Percentiles rank a stretch among this genome's conserved stretches.
These are phyloP conservation scores for Barbarea vulgaris DNA, from an alignment of 345 rosid genomes.

Conservation along the genomic window DNA sequence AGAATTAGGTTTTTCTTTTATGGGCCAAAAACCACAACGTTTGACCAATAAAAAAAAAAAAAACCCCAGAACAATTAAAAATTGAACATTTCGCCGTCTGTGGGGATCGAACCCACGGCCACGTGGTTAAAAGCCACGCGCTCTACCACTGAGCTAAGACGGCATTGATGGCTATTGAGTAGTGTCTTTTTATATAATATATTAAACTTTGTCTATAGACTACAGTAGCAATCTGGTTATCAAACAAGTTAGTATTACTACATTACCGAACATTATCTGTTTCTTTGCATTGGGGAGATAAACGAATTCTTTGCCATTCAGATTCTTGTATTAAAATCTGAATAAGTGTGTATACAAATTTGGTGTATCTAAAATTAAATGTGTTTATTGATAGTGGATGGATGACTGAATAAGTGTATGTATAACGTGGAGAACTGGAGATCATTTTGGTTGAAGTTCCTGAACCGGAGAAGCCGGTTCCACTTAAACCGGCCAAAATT, in stretches of 20 bases:
- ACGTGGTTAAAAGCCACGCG: slow-evolving; percentile 86
- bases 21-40: neutral
- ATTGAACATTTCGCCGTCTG: slow-evolving; percentile 46
- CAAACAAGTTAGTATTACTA: neutral
- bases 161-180: slow-evolving; percentile 43
- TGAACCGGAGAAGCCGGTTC: neutral
- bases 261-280: neutral
- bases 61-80: accelerated
- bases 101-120: slow-evolving; percentile 91
- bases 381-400: neutral
- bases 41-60: neutral
- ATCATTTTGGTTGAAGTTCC: neutral
- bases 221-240: neutral
- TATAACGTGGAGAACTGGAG: neutral
- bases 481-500: neutral
- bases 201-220: too few relatives aligned
- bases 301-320: neutral
- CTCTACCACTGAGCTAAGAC: slow-evolving; percentile 89
- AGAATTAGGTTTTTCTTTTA: slow-evolving; percentile 12
- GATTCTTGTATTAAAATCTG: neutral
- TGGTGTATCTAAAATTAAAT: neutral
- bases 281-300: neutral
- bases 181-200: too few relatives aligned
- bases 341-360: too few relatives aligned
- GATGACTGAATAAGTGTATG: neutral